Base-by-base conservation (phyloP, 2,329 filamentous ascomycete species). In the Ceratocystis destructans region DNA sequence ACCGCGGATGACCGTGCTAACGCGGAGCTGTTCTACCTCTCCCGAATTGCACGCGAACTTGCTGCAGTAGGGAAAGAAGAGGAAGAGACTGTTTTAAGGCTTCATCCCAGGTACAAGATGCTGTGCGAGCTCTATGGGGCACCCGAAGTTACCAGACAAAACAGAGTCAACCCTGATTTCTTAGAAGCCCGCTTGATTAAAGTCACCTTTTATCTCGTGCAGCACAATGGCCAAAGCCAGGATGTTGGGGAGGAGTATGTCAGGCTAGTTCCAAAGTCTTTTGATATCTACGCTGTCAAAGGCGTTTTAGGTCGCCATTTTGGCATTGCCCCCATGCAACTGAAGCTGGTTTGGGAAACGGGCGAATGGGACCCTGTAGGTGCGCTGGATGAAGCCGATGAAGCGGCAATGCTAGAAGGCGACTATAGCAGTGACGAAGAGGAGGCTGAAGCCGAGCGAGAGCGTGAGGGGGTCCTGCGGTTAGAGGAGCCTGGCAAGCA, bases 11-110 rank as follows among this genome's bases (percentile, higher is more conserved):
- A 97, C 73, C 85, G 93, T 20, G 80, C 84, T 65, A 94, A 97
- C 72, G 91, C 91, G 3, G 94, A 97, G 71, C 87, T 93, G 72
- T 99, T 96, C 74, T 99, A 99, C 74, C 83, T 97, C 10, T 89
- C 87, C 0, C 83, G 88, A 65, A 94, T 96, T 67, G 88, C 83
- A 10, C 86, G 85, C 69, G 89, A 94, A 73, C 78, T 96, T 48
- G 81, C 85, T 0, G 77, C 80, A 2, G 81, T 84, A 0, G 77
- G 83, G 0, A 79, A 83, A 66, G 75, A 74, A 2, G 75, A 86
- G 70, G 64, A 63, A 31, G 75, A 75, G 0, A 76, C 77, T 1
- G 80, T 96, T 0, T 73, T 88, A 2, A 75, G 73, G 0, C 75
- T 77, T 2, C 91, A 97, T 74, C 86, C 85, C 6, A 82, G 90